Evolutionary conservation across 306 rosid genomes (phyloP).

Genomic region (Styphnolobium japonicum): DNA sequence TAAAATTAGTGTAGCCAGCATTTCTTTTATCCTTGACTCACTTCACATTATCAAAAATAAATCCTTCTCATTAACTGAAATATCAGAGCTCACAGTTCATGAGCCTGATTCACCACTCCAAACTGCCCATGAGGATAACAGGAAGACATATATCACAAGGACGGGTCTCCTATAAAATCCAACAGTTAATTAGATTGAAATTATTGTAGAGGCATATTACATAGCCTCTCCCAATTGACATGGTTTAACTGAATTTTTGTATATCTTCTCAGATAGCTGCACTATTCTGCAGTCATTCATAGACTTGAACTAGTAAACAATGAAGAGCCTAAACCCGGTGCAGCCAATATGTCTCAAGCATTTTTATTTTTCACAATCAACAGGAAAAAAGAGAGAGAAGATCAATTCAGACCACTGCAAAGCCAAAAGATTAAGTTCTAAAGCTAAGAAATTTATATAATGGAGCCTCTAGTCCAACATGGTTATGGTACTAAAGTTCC

Average conservation of each 20-base stretch:
- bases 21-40: no score
- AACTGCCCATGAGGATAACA: neutral
- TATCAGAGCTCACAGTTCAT: neutral
- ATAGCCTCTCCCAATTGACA: no score
- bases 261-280: no score
- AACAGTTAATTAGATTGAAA: no score
- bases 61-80: no score
- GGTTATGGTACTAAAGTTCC: neutral
- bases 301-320: neutral
- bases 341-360: neutral
- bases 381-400: neutral
- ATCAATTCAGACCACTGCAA: neutral
- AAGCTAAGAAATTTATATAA: neutral
- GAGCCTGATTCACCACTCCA: neutral
- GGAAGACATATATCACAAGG: neutral
- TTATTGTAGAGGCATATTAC: no score
- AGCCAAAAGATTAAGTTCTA: neutral
- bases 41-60: no score
- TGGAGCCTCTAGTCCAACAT: neutral
- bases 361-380: neutral
- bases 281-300: neutral
- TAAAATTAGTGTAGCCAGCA: no score
- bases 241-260: no score
- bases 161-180: neutral
- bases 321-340: neutral